Percentiles rank a stretch among this genome's conserved stretches.
These are phyloP conservation scores for Plasmopara viticola DNA, from an alignment of 352 stramenopile genomes.

Conservation along the genomic window DNA sequence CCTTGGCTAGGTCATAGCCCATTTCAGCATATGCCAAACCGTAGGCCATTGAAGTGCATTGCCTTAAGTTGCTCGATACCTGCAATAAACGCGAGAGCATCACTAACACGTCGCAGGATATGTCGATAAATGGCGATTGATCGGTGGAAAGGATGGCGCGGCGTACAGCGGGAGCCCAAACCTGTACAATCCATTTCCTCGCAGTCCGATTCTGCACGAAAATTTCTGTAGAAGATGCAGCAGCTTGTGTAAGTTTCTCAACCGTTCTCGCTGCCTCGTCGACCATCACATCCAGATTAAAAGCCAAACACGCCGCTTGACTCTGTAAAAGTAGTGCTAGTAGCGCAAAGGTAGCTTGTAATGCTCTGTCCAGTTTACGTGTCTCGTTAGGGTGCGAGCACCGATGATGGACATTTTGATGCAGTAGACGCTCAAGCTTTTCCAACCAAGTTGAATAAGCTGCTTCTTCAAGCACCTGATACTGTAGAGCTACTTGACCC, in stretches of 20 bases:
- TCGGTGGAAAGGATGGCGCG: conserved; percentile 2
- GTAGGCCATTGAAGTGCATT: conserved; percentile 40
- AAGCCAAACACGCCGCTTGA: conserved; percentile 5
- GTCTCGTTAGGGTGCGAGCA: conserved; percentile 33
- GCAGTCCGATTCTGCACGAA: conserved; percentile 28
- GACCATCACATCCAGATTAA: conserved; percentile 8
- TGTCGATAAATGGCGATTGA: conserved; percentile 12
- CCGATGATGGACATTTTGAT: conserved; percentile 49
- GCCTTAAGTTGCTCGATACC: conserved; percentile 29
- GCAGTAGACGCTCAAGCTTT: conserved; percentile 42
- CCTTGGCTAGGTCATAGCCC: conserved; percentile 36
- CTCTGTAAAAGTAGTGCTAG: conserved; percentile 19
- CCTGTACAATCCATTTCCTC: conserved; percentile 32
- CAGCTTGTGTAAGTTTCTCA: conserved; percentile 23
- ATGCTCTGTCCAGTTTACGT: conserved; percentile 24
- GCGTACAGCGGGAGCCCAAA: conserved; percentile 19
- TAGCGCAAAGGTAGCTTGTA: conserved; percentile 14
- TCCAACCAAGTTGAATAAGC: conserved; percentile 24
- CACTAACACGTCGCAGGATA: conserved; percentile 36
- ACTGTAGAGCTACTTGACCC: conserved; percentile 15
- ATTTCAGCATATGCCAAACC: conserved; percentile 36
- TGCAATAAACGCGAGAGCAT: conserved; percentile 42
- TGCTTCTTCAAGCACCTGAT: conserved; percentile 24
- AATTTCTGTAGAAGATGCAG: conserved; percentile 15
- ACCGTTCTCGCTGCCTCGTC: conserved; percentile 17